These are phyloP conservation scores for Leccinum boreale DNA, from an alignment of 768 basidiomycete species.

Conservation along the genomic window DNA sequence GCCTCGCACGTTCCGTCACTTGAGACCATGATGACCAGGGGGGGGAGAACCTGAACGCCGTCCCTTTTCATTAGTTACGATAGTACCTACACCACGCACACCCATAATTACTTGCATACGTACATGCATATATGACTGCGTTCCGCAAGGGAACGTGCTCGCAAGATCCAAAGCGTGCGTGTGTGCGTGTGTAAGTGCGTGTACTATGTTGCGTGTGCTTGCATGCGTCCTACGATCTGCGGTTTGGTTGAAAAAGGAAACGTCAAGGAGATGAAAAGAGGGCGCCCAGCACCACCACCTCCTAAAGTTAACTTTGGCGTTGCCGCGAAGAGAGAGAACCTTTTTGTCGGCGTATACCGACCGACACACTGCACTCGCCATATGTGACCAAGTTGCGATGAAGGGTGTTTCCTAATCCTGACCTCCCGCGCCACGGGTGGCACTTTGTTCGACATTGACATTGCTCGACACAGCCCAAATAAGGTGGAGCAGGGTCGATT, in stretches of 20 bases:
- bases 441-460: neutral
- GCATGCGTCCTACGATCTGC: neutral
- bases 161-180: neutral
- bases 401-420: neutral
- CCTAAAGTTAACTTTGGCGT: neutral
- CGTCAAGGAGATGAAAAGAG: neutral
- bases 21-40: neutral
- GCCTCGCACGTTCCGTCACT: neutral
- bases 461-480: neutral
- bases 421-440: neutral
- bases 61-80: neutral
- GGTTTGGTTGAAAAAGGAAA: slow-evolving; percentile 9
- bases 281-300: neutral
- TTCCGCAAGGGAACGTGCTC: neutral
- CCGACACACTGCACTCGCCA: neutral
- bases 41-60: neutral
- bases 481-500: neutral
- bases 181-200: neutral
- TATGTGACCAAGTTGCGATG: neutral
- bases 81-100: neutral
- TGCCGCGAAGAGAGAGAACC: slow-evolving; percentile 3
- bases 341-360: neutral
- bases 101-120: neutral
- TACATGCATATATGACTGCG: neutral
- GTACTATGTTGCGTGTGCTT: neutral